Evolutionary conservation across 495 filamentous ascomycete genomes (phyloP).

Genomic region (Penicillium soppii): DNA sequence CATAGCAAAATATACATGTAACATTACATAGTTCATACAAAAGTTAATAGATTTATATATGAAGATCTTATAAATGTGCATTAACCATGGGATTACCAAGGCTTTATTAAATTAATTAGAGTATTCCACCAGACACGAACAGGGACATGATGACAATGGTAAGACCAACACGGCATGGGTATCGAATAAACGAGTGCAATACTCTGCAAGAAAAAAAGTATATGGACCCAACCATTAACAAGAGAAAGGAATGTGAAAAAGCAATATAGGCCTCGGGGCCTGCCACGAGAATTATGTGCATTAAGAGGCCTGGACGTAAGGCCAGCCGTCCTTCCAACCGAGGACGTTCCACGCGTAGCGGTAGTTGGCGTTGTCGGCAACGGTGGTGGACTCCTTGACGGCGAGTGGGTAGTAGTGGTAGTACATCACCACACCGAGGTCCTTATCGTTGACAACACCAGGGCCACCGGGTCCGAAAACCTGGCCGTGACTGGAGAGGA

Average conservation of each 20-base stretch:
- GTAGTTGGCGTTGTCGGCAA: conserved; percentile 50
- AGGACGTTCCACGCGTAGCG: conserved; percentile 65
- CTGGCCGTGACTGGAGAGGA: conserved; percentile 60
- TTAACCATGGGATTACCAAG: not conserved
- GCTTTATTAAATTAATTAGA: conserved; percentile 10
- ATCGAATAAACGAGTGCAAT: conserved; percentile 25
- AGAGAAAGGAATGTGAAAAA: conserved; percentile 10
- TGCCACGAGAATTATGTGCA: conserved; percentile 5
- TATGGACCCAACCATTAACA: conserved; percentile 25
- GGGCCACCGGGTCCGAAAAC: conserved; percentile 74
- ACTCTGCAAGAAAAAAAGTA: conserved; percentile 17
- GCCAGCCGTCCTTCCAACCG: conserved; percentile 62
- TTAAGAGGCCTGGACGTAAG: conserved; percentile 24
- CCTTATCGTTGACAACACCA: conserved; percentile 46
- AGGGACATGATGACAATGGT: conserved; percentile 1
- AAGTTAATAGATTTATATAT: too few relatives aligned
- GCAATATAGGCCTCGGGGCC: conserved; percentile 1
- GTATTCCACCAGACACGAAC: conserved; percentile 15
- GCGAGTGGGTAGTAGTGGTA: conserved; percentile 60
- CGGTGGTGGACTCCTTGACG: conserved; percentile 55
- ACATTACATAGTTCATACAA: too few relatives aligned
- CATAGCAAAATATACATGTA: too few relatives aligned
- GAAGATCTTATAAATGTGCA: conserved; percentile 20
- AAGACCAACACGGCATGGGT: conserved; percentile 20
- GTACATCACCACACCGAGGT: conserved; percentile 59